Base-by-base conservation (phyloP, 1,284 basidiomycete species). In the Cronartium quercuum region DNA sequence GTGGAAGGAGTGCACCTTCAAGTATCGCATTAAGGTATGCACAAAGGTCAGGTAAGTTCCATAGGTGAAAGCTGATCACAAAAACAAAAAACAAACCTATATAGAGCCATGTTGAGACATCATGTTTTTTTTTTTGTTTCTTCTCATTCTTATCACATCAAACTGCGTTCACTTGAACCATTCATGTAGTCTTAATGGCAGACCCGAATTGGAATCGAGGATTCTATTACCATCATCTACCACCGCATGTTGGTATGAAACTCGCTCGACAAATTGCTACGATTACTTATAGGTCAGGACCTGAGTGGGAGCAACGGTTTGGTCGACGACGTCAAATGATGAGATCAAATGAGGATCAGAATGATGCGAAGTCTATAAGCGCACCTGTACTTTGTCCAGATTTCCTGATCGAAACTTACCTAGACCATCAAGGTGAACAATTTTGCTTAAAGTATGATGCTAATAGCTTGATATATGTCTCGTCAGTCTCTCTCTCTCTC, bases 131-230 rank as follows among this genome's bases (percentile, higher is more conserved):
- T 61, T 61, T 61, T 34, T 34, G 9, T 61, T 61, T 61, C 21
- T 61, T 34, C 21, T 34, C 29, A 9, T 18, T 61, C 29, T 61
- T 61, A 10, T 61, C 13, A 51, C 12, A 12, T n/a, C 44, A 13
- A n/a, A n/a, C 44, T 51, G n/a, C 12, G n/a, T 61, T 61, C 29
- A 13, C 29, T 61, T 61, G 9, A 12, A 18, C 51, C 66, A 5
- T 37, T 68, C 6, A 21, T 7, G 38, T 77, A 93, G 95, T 98
- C 12, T 87, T 99, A 68, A 99, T 98, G 95, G 90, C 94, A 6
- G 95, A 99, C 82, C 95, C 95, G 0, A 97, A 98, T 79, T 99
- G 95, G 96, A 98, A 98, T 78, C 89, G 94, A 55, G 95, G 96
- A 0, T 97, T 95, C 82, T 99, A 99, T 83, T 99, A 99, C 81